Evolutionary conservation across 2,329 filamentous ascomycete species (phyloP).

Genomic region (Neocucurbitaria cava): DNA sequence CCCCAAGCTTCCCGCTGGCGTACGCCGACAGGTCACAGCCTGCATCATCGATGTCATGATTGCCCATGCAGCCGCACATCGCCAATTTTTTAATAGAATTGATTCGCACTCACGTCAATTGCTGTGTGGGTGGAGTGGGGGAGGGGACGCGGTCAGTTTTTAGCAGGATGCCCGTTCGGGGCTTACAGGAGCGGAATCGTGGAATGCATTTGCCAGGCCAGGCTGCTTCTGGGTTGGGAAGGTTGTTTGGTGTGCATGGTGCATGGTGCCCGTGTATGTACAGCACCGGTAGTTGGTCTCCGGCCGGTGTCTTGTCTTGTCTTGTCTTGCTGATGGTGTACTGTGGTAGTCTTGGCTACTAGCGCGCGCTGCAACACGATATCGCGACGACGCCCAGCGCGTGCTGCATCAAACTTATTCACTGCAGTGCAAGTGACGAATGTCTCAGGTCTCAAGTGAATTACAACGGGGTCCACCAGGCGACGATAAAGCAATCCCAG

Average conservation of each 20-base stretch:
- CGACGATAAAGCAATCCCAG: too few relatives aligned
- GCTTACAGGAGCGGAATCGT: background rate
- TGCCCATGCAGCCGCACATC: background rate
- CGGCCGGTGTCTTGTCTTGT: too few relatives aligned
- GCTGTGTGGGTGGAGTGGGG: background rate
- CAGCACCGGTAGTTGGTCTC: too few relatives aligned
- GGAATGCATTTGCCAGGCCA: slow-evolving; percentile 2
- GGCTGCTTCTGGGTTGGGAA: slow-evolving; percentile 4
- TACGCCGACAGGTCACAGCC: background rate
- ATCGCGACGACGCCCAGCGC: background rate
- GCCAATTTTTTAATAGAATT: background rate
- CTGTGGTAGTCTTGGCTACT: too few relatives aligned
- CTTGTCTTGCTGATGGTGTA: slow-evolving; percentile 9
- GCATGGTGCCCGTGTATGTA: background rate
- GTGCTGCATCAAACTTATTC: background rate
- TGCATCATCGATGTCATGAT: slow-evolving; percentile 11
- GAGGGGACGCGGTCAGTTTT: background rate
- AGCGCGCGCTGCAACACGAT: slow-evolving; percentile 15
- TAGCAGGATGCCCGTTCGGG: background rate
- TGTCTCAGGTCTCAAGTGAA: background rate
- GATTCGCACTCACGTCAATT: background rate
- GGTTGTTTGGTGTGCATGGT: too few relatives aligned
- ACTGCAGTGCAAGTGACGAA: slow-evolving; percentile 1
- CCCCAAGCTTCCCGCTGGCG: background rate
- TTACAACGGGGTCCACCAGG: background rate